Conservation (phyloP, 2,329 filamentous ascomycete genomes). For the Aspergillus sp. region DNA sequence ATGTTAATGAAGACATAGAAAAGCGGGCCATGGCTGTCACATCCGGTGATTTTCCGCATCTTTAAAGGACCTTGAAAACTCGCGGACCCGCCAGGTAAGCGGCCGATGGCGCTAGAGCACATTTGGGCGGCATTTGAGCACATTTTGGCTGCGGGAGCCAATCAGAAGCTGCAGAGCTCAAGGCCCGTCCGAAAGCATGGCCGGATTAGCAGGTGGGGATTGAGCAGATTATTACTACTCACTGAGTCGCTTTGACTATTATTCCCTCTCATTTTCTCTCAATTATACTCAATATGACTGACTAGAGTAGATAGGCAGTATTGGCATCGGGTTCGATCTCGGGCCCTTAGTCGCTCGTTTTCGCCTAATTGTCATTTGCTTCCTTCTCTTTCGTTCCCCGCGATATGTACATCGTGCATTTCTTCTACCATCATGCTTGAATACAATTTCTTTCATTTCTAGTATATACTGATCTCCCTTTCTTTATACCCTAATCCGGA, state of each 20-base stretch:
- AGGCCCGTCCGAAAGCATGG: slow-evolving; percentile 6
- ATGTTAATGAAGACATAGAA: background rate
- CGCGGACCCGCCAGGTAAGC: slow-evolving; percentile 6
- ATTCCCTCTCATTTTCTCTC: background rate
- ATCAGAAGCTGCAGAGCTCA: slow-evolving; percentile 2
- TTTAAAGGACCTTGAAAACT: background rate
- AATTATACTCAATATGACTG: no score
- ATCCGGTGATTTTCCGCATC: background rate
- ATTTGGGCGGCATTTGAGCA: slow-evolving; percentile 21
- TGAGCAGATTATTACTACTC: slow-evolving; percentile 20
- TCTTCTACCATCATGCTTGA: background rate
- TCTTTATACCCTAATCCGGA: background rate
- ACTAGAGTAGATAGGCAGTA: no score
- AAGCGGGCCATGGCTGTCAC: background rate
- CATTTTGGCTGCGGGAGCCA: slow-evolving; percentile 13
- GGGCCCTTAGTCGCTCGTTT: no score
- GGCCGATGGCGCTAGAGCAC: slow-evolving; percentile 18
- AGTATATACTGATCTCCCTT: background rate
- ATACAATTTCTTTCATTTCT: background rate
- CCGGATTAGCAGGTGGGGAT: slow-evolving; percentile 3
- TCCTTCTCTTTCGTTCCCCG: no score
- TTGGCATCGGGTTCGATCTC: no score
- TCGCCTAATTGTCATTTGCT: no score
- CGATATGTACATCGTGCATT: no score
- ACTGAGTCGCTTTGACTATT: slow-evolving; percentile 24